A percentile compares a stretch with the other conserved stretches of the same genome.
phyloP scores from a whole-genome alignment of 129 eudicot genomes.

The Pseudognaphalium luteoalbum region DNA sequence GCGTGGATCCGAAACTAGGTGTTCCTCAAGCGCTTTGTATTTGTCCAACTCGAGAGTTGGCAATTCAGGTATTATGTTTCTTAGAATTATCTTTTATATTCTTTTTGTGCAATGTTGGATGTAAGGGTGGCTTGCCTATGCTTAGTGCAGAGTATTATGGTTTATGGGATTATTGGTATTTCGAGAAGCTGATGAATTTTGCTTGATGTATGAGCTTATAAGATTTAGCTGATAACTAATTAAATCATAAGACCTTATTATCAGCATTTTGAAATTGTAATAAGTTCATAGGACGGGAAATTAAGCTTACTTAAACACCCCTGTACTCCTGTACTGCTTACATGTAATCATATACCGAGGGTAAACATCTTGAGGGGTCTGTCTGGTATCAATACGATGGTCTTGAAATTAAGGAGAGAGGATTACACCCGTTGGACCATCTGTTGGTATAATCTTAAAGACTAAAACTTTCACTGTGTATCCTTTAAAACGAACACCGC shows the following conservation, averaged over 20 bases:
- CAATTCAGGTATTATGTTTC: conserved; percentile 9
- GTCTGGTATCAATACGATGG: not conserved
- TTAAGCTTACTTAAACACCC: no score
- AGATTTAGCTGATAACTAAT: no score
- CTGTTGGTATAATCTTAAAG: no score
- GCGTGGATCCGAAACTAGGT: not conserved
- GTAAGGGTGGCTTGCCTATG: not conserved
- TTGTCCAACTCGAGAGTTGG: conserved; percentile 9
- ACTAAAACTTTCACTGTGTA: no score
- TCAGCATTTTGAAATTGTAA: no score
- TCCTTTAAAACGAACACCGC: not conserved
- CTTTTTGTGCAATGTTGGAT: no score
- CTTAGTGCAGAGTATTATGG: not conserved
- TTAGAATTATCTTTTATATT: not conserved
- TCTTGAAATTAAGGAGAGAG: not conserved
- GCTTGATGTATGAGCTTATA: no score
- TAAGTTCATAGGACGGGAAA: no score
- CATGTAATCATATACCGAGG: not conserved
- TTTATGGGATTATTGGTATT: no score
- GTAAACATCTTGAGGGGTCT: not conserved
- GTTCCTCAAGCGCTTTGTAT: conserved; percentile 13
- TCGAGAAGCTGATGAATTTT: no score
- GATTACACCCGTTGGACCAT: not conserved
- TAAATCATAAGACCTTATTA: no score
- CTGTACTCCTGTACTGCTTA: no score